Percentiles rank a stretch among this genome's conserved stretches.
Evolutionary conservation across 495 filamentous ascomycete genomes (phyloP).

Genomic region (Penicillium paradoxum): DNA sequence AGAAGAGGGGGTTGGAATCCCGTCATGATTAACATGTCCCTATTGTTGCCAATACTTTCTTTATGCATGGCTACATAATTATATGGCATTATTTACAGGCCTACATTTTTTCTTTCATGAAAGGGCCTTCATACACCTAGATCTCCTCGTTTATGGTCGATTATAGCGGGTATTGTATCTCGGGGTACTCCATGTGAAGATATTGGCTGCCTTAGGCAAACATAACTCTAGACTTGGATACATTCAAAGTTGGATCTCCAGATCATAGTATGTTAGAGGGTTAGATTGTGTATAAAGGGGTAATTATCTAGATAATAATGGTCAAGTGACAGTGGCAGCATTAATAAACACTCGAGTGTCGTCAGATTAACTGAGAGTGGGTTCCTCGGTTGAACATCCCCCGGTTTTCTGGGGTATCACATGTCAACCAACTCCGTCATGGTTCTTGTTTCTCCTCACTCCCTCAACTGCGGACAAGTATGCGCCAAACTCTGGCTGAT

Average conservation of each 20-base stretch:
- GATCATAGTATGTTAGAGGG: too few species aligned
- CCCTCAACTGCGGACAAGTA: slow-evolving; percentile 25
- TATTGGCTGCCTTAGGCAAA: too few species aligned
- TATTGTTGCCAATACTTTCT: background rate
- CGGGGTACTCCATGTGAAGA: too few species aligned
- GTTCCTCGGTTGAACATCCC: slow-evolving; percentile 27
- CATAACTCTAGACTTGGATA: too few species aligned
- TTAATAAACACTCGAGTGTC: background rate
- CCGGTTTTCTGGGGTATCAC: slow-evolving; percentile 28
- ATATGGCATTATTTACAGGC: background rate
- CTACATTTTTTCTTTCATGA: too few species aligned
- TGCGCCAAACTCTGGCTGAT: slow-evolving; percentile 30
- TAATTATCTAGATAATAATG: too few species aligned
- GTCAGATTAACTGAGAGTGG: background rate
- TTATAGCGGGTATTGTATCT: too few species aligned
- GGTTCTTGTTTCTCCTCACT: slow-evolving; percentile 3
- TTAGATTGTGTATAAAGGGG: too few species aligned
- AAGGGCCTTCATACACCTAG: too few species aligned
- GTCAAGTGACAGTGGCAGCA: background rate
- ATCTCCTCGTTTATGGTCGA: too few species aligned
- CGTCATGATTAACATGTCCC: background rate
- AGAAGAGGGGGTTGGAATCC: background rate
- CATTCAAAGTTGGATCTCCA: background rate
- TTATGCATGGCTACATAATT: background rate
- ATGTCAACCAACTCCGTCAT: slow-evolving; percentile 23